These are phyloP conservation scores for Dichomitus squalens DNA, from an alignment of 1,284 basidiomycete species.

Conservation along the genomic window DNA sequence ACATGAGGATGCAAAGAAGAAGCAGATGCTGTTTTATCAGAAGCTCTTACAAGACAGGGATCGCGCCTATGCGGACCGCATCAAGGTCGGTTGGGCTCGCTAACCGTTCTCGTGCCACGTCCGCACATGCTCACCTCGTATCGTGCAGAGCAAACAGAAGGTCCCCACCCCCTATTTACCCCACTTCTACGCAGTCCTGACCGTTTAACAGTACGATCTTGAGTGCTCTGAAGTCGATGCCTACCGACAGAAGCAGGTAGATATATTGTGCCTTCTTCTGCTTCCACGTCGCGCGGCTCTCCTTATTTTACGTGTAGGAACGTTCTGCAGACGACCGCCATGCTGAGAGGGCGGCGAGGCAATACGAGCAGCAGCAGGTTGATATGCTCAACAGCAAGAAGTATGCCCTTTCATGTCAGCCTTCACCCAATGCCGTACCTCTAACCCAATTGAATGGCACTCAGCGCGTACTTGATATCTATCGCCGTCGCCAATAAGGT, in stretches of 20 bases:
- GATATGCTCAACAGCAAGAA: conserved; percentile 85
- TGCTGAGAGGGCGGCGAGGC: conserved; percentile 69
- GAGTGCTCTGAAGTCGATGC: conserved; percentile 72
- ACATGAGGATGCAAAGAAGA: conserved; percentile 70
- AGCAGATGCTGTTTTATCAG: conserved; percentile 73
- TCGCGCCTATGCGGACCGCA: conserved; percentile 62
- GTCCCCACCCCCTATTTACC: conserved; percentile 34
- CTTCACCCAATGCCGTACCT: background rate
- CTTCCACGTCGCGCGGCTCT: conserved; percentile 6
- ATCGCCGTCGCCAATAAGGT: conserved; percentile 66
- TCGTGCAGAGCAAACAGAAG: conserved; percentile 70
- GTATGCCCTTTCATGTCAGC: conserved; percentile 40
- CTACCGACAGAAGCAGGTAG: conserved; percentile 73
- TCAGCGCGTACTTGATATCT: conserved; percentile 71
- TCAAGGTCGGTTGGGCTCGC: conserved; percentile 51
- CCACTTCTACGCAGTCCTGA: conserved; percentile 8
- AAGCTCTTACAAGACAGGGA: conserved; percentile 74
- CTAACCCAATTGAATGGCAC: background rate
- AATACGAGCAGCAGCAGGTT: conserved; percentile 70
- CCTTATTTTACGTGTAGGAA: conserved; percentile 42
- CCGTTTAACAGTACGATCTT: conserved; percentile 64
- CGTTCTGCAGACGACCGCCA: conserved; percentile 74
- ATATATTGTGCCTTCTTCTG: conserved; percentile 25
- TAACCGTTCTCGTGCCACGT: background rate
- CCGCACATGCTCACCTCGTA: conserved; percentile 1